Conservation (phyloP, 2,329 filamentous ascomycete genomes). For the Neofusicoccum ribis region DNA sequence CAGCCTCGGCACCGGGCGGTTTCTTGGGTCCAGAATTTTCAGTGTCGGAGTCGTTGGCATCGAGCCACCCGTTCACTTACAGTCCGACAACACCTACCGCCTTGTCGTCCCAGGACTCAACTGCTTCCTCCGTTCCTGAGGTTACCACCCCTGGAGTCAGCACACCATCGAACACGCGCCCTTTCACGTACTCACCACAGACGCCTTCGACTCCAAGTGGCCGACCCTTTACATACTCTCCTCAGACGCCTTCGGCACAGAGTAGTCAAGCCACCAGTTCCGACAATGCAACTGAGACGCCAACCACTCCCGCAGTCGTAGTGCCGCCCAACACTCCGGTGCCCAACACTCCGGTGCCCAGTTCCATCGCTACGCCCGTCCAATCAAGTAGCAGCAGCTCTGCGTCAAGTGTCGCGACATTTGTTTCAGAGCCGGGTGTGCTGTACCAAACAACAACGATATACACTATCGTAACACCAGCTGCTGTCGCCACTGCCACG, state of each 20-base stretch:
- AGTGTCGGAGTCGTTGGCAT: neutral
- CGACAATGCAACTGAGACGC: neutral
- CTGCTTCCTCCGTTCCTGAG: neutral
- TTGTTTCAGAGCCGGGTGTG: neutral
- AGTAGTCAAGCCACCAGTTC: neutral
- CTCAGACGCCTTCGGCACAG: neutral
- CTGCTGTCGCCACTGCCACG: neutral
- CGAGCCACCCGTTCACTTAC: neutral
- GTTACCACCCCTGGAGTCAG: neutral
- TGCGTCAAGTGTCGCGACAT: neutral
- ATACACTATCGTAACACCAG: neutral
- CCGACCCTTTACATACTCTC: neutral
- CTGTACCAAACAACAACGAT: conserved; percentile 13
- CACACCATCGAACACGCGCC: neutral
- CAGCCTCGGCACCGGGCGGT: neutral
- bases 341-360: neutral
- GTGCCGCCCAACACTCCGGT: neutral
- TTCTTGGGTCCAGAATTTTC: conserved; percentile 9
- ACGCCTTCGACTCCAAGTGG: neutral
- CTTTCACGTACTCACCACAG: conserved; percentile 9
- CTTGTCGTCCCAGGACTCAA: neutral
- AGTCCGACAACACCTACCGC: neutral
- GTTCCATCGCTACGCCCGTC: neutral
- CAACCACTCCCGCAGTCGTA: neutral
- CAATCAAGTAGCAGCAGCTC: neutral